phyloP scores from a whole-genome alignment of 2,329 filamentous ascomycete species.

The Thelonectria discophora region DNA sequence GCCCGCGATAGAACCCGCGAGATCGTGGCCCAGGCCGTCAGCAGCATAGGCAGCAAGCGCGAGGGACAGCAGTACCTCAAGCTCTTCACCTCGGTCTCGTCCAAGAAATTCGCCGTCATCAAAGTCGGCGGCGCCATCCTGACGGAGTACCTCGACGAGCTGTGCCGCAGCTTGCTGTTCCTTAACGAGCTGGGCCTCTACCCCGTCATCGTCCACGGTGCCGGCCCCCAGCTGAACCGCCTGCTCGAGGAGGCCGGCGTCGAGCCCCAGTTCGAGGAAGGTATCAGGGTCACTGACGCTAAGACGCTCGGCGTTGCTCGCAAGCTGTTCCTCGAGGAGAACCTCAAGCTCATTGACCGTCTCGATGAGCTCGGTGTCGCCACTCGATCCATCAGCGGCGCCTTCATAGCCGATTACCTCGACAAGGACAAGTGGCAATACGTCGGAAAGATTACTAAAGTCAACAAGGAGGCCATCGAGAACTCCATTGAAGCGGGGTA shows the following conservation, averaged over 20 bases:
- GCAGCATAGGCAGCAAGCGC: constrained; percentile 94
- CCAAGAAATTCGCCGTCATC: constrained; percentile 97
- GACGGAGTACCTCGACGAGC: constrained; percentile 90
- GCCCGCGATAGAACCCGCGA: constrained; percentile 45
- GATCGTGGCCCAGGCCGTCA: constrained; percentile 69
- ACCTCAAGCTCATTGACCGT: constrained; percentile 78
- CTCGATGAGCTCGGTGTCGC: constrained; percentile 90
- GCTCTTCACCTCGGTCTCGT: constrained; percentile 95
- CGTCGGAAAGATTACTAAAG: constrained; percentile 93
- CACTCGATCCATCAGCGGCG: constrained; percentile 88
- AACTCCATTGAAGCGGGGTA: constrained; percentile 90
- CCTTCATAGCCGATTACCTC: constrained; percentile 92
- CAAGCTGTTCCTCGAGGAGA: constrained; percentile 94
- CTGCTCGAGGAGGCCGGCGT: constrained; percentile 89
- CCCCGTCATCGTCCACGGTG: constrained; percentile 95
- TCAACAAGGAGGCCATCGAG: constrained; percentile 91
- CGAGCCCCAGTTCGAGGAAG: constrained; percentile 95
- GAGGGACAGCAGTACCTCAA: constrained; percentile 98
- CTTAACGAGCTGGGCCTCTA: constrained; percentile 94
- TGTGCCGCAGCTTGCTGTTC: constrained; percentile 89
- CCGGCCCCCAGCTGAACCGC: constrained; percentile 93
- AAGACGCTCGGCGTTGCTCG: constrained; percentile 92
- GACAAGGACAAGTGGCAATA: constrained; percentile 96
- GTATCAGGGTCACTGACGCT: constrained; percentile 92
- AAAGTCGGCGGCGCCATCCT: constrained; percentile 98